Conservation (phyloP, 1,139 yeast species). For the Kurtzmaniella natalensis region DNA sequence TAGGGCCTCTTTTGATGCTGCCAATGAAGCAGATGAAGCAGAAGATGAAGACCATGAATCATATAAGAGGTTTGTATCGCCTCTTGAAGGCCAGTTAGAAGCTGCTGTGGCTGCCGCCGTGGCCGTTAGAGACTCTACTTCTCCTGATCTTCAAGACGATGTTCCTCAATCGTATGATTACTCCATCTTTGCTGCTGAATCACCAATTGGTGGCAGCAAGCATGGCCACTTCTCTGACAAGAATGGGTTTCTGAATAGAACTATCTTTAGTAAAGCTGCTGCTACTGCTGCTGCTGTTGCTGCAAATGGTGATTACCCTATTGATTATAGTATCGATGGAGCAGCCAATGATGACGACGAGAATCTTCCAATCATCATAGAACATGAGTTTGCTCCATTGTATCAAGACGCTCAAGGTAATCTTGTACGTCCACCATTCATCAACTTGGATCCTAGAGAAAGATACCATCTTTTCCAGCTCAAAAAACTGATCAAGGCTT, state of each 20-base stretch:
- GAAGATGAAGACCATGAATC: background rate
- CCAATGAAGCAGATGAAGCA: background rate
- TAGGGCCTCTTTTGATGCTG: no score
- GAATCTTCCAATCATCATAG: constrained; percentile 11
- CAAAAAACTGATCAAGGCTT: constrained; percentile 34
- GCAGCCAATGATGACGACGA: background rate
- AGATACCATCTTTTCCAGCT: constrained; percentile 39
- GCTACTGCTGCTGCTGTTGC: no score
- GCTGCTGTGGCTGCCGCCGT: no score
- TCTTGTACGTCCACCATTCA: constrained; percentile 43
- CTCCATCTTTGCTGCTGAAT: background rate
- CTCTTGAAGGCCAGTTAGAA: constrained; percentile 2
- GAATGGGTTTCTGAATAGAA: no score
- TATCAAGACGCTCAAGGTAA: constrained; percentile 36
- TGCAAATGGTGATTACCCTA: background rate
- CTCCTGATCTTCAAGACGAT: background rate
- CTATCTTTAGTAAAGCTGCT: no score
- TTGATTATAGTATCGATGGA: background rate
- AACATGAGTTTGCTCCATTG: constrained; percentile 30
- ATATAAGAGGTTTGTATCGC: background rate
- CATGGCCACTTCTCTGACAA: no score
- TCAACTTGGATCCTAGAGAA: constrained; percentile 42
- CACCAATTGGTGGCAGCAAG: background rate
- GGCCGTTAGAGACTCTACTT: background rate
- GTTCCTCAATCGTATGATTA: background rate